Evolutionary conservation across 2,329 filamentous ascomycete species (phyloP), one percentile per base, ranked within the genome.

Genomic region (Ascochyta koolunga): DNA sequence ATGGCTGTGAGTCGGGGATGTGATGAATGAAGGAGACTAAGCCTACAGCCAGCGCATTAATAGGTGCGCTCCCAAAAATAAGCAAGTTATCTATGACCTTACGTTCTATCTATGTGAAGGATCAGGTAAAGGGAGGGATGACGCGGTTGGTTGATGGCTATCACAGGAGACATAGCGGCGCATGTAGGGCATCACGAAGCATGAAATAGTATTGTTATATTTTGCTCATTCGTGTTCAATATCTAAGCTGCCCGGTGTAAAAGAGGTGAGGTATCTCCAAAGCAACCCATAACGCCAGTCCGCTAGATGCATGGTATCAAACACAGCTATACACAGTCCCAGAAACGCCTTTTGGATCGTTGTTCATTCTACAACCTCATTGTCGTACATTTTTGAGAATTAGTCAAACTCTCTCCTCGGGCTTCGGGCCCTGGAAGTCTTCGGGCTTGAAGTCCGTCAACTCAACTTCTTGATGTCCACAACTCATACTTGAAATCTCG

Each of bases 381-480:
- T 15, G 31, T 11, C 5, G 1, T 7, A 11, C 33, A 13, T 3
- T 16, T 9, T 40, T 4, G 4, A 29, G 6, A 18, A 10, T 27
- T 6, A n/a, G n/a, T 55, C 37, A 55, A 0, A 47, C 52, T 27
- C 38, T 31, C 18, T 41, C 35, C 8, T 46, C 43, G 13, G 40
- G 43, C 16, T 40, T 47, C 9, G 35, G 50, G 31, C 31, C 29
- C 31, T 54, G 57, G 41, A 71, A 70, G 39, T 71, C 68, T 32
- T 65, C 60, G 0, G 68, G 68, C 42, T 44, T 63, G 27, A 66
- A 68, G 1, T 64, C 51, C 27, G 58, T 61, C 25, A 68, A 16
- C 41, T 64, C 60, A 0, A 31, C 35, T 9, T 60, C 58, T 11
- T 54, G 50, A 2, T 33, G 33, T 10, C 41, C 46, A 22, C 49